These are phyloP conservation scores for Cyamopsis tetragonoloba DNA, from an alignment of 306 rosid species.

Conservation along the genomic window DNA sequence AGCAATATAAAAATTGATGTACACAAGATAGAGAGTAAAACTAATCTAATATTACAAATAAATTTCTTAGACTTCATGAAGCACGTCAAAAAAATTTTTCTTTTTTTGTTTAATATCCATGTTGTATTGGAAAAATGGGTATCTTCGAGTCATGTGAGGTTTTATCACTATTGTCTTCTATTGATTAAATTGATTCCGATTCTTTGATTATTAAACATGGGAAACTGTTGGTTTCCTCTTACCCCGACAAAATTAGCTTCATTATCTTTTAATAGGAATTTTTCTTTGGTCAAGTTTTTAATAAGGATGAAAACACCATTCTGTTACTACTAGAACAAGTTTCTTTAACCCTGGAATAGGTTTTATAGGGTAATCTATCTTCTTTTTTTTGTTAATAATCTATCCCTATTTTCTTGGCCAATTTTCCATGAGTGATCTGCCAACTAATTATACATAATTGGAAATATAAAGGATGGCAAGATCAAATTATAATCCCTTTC, in stretches of 20 bases:
- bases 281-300: no score
- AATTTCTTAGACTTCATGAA: not conserved
- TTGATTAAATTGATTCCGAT: not conserved
- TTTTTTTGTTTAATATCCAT: no score
- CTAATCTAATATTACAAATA: not conserved
- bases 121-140: conserved; percentile 2
- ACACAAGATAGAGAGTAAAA: no score
- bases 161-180: conserved; percentile 9
- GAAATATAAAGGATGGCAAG: not conserved
- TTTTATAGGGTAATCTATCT: not conserved
- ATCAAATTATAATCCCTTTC: not conserved
- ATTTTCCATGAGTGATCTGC: conserved; percentile 12
- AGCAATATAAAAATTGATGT: no score
- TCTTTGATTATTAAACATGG: conserved; percentile 11
- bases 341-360: not conserved
- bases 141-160: conserved; percentile 24
- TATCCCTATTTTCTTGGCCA: no score
- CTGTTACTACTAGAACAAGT: not conserved
- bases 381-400: not conserved
- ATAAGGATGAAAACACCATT: no score
- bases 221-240: conserved; percentile 19
- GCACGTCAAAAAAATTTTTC: no score
- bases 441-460: conserved; percentile 1
- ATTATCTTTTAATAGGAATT: not conserved
- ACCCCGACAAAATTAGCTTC: not conserved